These are phyloP conservation scores for Achaetomiella virescens DNA, from an alignment of 495 filamentous ascomycete species.

Conservation along the genomic window DNA sequence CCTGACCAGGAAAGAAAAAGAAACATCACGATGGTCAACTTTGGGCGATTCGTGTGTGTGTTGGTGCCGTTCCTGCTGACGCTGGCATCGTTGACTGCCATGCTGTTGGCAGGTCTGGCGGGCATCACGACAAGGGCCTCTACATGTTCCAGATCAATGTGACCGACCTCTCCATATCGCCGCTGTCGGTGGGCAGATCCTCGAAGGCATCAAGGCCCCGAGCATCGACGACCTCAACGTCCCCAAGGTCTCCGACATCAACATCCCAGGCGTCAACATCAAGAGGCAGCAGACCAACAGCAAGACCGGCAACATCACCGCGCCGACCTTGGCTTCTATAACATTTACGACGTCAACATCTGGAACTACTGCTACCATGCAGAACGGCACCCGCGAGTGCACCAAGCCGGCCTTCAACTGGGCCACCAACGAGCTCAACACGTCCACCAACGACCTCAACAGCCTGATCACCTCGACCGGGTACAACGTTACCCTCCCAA, in stretches of 20 bases:
- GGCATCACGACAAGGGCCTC: slow-evolving; percentile 62
- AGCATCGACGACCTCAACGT: slow-evolving; percentile 11
- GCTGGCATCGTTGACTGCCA: slow-evolving; percentile 62
- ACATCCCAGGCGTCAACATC: slow-evolving; percentile 7
- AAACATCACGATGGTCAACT: slow-evolving; percentile 28
- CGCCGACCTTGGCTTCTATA: slow-evolving; percentile 55
- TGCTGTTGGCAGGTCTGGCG: slow-evolving; percentile 65
- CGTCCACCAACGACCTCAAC: slow-evolving; percentile 45
- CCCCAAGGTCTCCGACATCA: slow-evolving; percentile 10
- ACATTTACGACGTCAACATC: slow-evolving; percentile 75
- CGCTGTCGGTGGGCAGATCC: slow-evolving; percentile 16
- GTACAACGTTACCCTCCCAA: slow-evolving; percentile 51
- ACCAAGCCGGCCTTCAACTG: slow-evolving; percentile 68
- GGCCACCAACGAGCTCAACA: slow-evolving; percentile 57
- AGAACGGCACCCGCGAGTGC: slow-evolving; percentile 47
- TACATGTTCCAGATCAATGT: slow-evolving; percentile 69
- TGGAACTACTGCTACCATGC: slow-evolving; percentile 75
- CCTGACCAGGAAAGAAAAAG: neutral
- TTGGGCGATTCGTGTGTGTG: slow-evolving; percentile 74
- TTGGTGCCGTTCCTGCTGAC: slow-evolving; percentile 71
- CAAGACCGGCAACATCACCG: slow-evolving; percentile 39
- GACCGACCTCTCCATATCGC: slow-evolving; percentile 40
- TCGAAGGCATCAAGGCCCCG: slow-evolving; percentile 12
- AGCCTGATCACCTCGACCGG: slow-evolving; percentile 35
- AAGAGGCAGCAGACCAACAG: slow-evolving; percentile 11